Evolutionary conservation across 352 stramenopile species (phyloP).

Genomic region (Thalassiosira livingstoniorum): DNA sequence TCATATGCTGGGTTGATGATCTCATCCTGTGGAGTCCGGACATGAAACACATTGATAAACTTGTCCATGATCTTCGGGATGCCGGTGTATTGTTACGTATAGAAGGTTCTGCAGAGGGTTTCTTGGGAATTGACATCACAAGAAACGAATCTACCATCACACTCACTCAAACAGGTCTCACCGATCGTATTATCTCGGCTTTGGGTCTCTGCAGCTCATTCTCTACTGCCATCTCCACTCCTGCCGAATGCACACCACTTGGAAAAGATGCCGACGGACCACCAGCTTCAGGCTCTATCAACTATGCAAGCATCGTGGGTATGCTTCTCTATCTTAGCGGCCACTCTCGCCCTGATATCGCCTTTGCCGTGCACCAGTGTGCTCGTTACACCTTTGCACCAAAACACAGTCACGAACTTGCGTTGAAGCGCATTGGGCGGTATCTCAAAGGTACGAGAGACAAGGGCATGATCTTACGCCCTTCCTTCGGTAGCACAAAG

Average conservation of each 20-base stretch:
- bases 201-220: slow-evolving; percentile 11
- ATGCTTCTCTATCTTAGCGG: slow-evolving; percentile 18
- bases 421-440: background rate
- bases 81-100: slow-evolving; percentile 37
- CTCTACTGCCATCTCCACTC: background rate
- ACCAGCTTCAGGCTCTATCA: background rate
- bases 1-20: slow-evolving; percentile 64
- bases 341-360: slow-evolving; percentile 7
- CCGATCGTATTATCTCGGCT: slow-evolving; percentile 40
- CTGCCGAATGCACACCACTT: background rate
- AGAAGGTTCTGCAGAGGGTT: slow-evolving; percentile 55
- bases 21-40: slow-evolving; percentile 33
- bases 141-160: too few species aligned
- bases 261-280: background rate
- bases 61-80: slow-evolving; percentile 42
- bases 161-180: slow-evolving; percentile 36
- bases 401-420: background rate
- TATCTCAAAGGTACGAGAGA: background rate
- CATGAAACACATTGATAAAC: slow-evolving; percentile 30
- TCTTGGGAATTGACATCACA: slow-evolving; percentile 68
- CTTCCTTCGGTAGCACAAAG: too few species aligned
- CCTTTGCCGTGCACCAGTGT: background rate
- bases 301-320: background rate
- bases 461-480: background rate
- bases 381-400: background rate